phyloP scores from a whole-genome alignment of 345 rosid genomes.

The Brassica cretica region DNA sequence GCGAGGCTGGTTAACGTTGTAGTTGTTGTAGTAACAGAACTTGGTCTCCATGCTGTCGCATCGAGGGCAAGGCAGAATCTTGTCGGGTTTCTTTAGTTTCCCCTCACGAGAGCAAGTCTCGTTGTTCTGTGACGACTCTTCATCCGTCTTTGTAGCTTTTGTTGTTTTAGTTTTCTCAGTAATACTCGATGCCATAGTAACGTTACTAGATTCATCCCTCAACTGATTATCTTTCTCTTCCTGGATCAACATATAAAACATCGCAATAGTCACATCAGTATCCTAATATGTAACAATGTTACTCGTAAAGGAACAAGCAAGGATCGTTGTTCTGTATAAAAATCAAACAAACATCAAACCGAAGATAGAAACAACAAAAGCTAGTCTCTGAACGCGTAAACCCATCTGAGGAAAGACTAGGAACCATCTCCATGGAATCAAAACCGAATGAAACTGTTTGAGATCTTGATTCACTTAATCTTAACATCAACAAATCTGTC shows the following conservation, averaged over 20 bases:
- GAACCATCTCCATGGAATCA: background rate
- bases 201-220: conserved; percentile 23
- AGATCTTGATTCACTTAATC: conserved; percentile 6
- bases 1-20: conserved; percentile 14
- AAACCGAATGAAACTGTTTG: background rate
- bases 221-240: conserved; percentile 41
- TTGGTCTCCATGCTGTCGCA: conserved; percentile 93
- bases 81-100: conserved; percentile 75
- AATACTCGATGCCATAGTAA: conserved; percentile 35
- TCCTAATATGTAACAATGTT: background rate
- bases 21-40: conserved; percentile 91
- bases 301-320: background rate
- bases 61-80: conserved; percentile 83
- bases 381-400: no score
- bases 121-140: conserved; percentile 43
- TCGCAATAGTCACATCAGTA: no score
- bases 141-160: conserved; percentile 41
- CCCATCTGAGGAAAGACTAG: conserved; percentile 1
- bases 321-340: background rate
- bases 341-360: background rate
- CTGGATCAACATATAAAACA: conserved; percentile 32
- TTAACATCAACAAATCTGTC: conserved; percentile 21
- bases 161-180: conserved; percentile 16
- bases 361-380: no score
- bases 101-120: conserved; percentile 47